A percentile compares a stretch with the other conserved stretches of the same genome.
These are phyloP conservation scores for Tolypocladium amazonense DNA, from an alignment of 2,329 filamentous ascomycete species.

Conservation along the genomic window DNA sequence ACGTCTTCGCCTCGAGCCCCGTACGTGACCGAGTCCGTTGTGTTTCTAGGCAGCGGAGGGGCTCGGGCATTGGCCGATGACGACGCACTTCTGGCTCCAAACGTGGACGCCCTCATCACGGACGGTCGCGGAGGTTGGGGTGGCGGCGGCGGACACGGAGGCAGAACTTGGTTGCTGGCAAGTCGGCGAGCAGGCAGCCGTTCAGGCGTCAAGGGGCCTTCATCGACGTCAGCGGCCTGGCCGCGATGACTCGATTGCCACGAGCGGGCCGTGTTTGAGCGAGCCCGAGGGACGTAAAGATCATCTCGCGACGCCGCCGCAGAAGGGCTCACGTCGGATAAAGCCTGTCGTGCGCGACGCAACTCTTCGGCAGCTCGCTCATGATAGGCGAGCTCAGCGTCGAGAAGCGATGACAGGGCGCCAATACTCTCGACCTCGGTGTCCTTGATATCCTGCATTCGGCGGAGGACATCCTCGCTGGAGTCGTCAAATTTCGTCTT, in stretches of 20 bases:
- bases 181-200: conserved; percentile 34
- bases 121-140: conserved; percentile 24
- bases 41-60: conserved; percentile 34
- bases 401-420: conserved; percentile 72
- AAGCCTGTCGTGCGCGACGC: conserved; percentile 38
- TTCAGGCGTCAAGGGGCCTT: conserved; percentile 14
- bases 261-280: conserved; percentile 39
- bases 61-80: conserved; percentile 11
- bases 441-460: conserved; percentile 96
- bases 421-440: conserved; percentile 73
- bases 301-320: conserved; percentile 3
- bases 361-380: conserved; percentile 84
- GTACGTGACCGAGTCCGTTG: conserved; percentile 21
- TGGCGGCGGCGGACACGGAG: conserved; percentile 17
- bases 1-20: conserved; percentile 28
- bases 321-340: conserved; percentile 20
- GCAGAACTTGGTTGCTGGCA: conserved; percentile 17
- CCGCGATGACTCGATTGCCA: conserved; percentile 25
- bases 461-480: conserved; percentile 78
- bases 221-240: conserved; percentile 18
- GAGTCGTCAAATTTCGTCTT: conserved; percentile 96
- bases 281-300: conserved; percentile 22
- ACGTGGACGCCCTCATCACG: conserved; percentile 27
- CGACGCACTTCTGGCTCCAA: conserved; percentile 18
- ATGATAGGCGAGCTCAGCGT: conserved; percentile 83